These are phyloP conservation scores for Roridomyces roridus DNA, from an alignment of 768 basidiomycete species.

Conservation along the genomic window DNA sequence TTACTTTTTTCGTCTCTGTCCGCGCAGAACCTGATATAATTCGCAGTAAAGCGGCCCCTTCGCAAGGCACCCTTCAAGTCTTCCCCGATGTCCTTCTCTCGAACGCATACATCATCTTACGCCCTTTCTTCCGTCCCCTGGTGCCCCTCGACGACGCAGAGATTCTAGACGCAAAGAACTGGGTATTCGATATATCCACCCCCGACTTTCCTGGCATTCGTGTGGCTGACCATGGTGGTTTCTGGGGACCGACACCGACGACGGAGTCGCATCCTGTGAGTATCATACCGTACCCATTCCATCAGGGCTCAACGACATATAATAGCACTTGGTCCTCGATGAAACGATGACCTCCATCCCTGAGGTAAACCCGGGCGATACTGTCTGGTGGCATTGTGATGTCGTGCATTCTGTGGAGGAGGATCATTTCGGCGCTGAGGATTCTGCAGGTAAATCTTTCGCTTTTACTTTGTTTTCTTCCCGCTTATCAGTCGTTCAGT, in stretches of 20 bases:
- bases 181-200: conserved; percentile 48
- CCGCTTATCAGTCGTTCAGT: conserved; percentile 44
- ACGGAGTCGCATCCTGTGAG: conserved; percentile 38
- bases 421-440: conserved; percentile 49
- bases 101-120: conserved; percentile 65
- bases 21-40: background rate
- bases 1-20: conserved; percentile 32
- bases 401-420: conserved; percentile 36
- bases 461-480: conserved; percentile 25
- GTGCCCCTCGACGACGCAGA: conserved; percentile 40
- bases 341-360: conserved; percentile 69
- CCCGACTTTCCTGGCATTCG: conserved; percentile 50
- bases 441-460: conserved; percentile 49
- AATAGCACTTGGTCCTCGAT: conserved; percentile 53
- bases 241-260: conserved; percentile 44
- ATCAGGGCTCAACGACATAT: conserved; percentile 31
- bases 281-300: conserved; percentile 33
- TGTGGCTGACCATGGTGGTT: conserved; percentile 27
- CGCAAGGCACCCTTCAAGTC: conserved; percentile 62
- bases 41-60: conserved; percentile 55
- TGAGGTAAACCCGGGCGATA: conserved; percentile 67
- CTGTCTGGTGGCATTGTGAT: conserved; percentile 70
- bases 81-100: conserved; percentile 62
- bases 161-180: conserved; percentile 46
- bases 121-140: conserved; percentile 67